These are phyloP conservation scores for Capsella bursapastoris DNA, from an alignment of 345 rosid genomes.

Conservation along the genomic window DNA sequence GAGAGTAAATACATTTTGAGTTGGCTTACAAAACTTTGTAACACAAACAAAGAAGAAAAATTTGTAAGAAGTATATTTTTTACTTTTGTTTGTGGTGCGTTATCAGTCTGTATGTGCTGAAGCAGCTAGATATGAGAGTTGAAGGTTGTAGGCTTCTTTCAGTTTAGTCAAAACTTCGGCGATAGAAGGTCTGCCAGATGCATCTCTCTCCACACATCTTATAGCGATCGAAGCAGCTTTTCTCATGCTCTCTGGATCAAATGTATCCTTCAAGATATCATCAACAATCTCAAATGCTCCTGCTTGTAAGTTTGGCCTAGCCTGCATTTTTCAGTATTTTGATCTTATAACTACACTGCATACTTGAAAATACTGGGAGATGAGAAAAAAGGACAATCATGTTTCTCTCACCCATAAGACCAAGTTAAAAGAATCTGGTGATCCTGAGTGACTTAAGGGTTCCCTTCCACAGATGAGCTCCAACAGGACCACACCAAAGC, in stretches of 20 bases:
- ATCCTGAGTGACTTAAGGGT: slow-evolving; percentile 75
- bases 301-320: slow-evolving; percentile 90
- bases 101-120: slow-evolving; percentile 54
- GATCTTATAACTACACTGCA: slow-evolving; percentile 10
- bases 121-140: slow-evolving; percentile 75
- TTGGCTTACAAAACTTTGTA: slow-evolving; percentile 25
- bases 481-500: slow-evolving; percentile 88
- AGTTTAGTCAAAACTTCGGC: slow-evolving; percentile 67
- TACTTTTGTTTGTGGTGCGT: slow-evolving; percentile 28
- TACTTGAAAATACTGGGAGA: slow-evolving; percentile 4
- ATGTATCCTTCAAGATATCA: slow-evolving; percentile 62
- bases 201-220: slow-evolving; percentile 82
- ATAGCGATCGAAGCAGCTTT: slow-evolving; percentile 63
- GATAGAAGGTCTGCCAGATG: slow-evolving; percentile 66
- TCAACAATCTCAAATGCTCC: slow-evolving; percentile 86
- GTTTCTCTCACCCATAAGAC: slow-evolving; percentile 77
- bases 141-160: slow-evolving; percentile 77
- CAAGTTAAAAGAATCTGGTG: slow-evolving; percentile 93
- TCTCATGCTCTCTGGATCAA: slow-evolving; percentile 74
- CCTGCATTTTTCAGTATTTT: slow-evolving; percentile 53
- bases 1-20: slow-evolving; percentile 28
- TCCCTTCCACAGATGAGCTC: slow-evolving; percentile 96
- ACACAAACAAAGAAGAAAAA: not conserved
- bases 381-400: slow-evolving; percentile 4
- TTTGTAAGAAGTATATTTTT: slow-evolving; percentile 23